phyloP scores from a whole-genome alignment of 495 filamentous ascomycete genomes.

The Xylaria bambusicola region DNA sequence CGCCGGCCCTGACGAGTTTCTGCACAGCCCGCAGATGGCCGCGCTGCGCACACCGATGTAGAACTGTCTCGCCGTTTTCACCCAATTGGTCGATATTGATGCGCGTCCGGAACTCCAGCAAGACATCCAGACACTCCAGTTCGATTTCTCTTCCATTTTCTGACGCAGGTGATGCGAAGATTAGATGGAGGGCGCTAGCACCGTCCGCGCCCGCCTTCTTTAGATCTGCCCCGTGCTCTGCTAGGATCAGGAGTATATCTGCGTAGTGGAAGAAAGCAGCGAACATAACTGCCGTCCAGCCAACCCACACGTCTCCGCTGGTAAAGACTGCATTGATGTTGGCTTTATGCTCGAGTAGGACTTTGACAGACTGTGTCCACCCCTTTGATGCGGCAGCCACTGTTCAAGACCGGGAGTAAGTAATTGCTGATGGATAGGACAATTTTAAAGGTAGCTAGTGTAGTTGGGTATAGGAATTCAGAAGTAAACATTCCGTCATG shows the following conservation, averaged over 20 bases:
- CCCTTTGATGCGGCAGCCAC: neutral
- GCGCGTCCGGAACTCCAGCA: neutral
- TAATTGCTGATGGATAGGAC: neutral
- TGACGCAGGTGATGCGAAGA: neutral
- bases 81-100: neutral
- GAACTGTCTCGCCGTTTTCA: neutral
- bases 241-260: neutral
- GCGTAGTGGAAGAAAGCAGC: neutral
- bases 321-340: neutral
- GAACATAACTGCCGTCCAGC: neutral
- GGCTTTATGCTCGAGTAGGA: neutral
- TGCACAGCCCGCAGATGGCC: neutral
- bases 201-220: neutral
- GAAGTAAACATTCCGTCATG: no score
- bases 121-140: neutral
- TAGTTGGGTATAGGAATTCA: no score
- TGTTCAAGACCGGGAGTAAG: neutral
- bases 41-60: slow-evolving; percentile 6
- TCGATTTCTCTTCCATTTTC: neutral
- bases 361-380: neutral
- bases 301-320: neutral
- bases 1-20: slow-evolving; percentile 19
- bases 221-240: neutral
- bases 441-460: no score
- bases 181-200: neutral